Conservation (phyloP, 2,329 filamentous ascomycete genomes). For the Monilinia fructigena region DNA sequence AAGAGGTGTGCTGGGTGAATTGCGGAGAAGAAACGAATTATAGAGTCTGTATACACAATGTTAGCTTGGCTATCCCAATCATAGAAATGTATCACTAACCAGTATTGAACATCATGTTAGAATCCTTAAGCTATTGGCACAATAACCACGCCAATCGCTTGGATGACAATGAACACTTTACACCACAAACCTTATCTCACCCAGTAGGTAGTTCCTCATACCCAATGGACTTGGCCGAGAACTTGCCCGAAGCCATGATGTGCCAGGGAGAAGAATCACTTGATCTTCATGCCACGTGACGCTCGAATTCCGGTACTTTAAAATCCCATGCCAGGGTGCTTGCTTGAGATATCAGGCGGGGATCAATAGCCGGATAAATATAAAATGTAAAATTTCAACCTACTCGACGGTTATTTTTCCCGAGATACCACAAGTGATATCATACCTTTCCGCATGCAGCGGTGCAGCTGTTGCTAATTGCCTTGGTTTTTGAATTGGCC, state of each 20-base stretch:
- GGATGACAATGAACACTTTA: not conserved
- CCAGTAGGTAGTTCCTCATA: not conserved
- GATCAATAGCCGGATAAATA: constrained; percentile 1
- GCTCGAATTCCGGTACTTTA: not conserved
- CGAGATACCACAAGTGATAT: constrained; percentile 34
- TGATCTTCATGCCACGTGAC: not conserved
- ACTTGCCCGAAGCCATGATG: not conserved
- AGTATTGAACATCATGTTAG: constrained; percentile 2
- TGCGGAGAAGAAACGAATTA: constrained; percentile 33
- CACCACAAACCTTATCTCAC: not conserved
- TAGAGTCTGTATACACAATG: constrained; percentile 28
- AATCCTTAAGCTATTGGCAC: not conserved
- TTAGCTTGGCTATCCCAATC: constrained; percentile 25
- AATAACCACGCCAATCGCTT: not conserved
- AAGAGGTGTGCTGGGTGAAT: constrained; percentile 45
- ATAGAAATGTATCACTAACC: constrained; percentile 15
- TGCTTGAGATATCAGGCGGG: too few relatives aligned
- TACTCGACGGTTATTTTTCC: constrained; percentile 37
- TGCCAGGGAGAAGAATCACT: not conserved
- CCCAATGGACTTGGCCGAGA: not conserved
- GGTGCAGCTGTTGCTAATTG: constrained; percentile 5
- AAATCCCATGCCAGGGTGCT: not conserved
- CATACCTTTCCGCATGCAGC: constrained; percentile 28
- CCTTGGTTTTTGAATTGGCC: constrained; percentile 5
- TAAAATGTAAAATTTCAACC: constrained; percentile 22